Conservation (phyloP, 1,284 basidiomycete genomes). For the Bondarzewia mesenterica region DNA sequence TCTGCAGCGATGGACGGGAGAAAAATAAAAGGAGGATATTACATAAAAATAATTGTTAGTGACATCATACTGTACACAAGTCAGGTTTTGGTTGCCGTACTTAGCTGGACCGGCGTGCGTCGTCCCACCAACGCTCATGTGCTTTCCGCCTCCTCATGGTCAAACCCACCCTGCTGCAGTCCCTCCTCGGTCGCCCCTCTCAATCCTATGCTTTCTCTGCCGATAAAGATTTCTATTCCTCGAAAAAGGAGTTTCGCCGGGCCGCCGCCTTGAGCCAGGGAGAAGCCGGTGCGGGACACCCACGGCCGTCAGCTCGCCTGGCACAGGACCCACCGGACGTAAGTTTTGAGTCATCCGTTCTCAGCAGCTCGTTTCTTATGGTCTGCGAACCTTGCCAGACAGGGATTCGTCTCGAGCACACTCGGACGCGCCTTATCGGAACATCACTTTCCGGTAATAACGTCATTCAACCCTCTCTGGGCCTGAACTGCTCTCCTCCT, state of each 20-base stretch:
- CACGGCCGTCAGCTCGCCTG: conserved; percentile 7
- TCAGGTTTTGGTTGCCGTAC: too few species aligned
- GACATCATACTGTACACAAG: too few species aligned
- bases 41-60: too few species aligned
- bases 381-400: too few species aligned
- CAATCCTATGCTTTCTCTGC: conserved; percentile 43
- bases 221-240: conserved; percentile 41
- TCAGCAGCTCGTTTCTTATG: too few species aligned
- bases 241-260: conserved; percentile 29
- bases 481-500: neutral
- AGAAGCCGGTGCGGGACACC: neutral
- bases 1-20: too few species aligned
- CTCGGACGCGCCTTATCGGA: neutral
- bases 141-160: conserved; percentile 26
- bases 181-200: conserved; percentile 46
- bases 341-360: too few species aligned
- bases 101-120: too few species aligned
- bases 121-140: too few species aligned
- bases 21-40: too few species aligned
- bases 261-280: conserved; percentile 16
- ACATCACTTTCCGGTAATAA: neutral
- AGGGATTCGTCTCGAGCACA: too few species aligned
- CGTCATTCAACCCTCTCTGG: neutral
- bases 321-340: too few species aligned
- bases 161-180: conserved; percentile 53